Conservation (phyloP, 2,329 filamentous ascomycete species). For the Aspergillus sp. region DNA sequence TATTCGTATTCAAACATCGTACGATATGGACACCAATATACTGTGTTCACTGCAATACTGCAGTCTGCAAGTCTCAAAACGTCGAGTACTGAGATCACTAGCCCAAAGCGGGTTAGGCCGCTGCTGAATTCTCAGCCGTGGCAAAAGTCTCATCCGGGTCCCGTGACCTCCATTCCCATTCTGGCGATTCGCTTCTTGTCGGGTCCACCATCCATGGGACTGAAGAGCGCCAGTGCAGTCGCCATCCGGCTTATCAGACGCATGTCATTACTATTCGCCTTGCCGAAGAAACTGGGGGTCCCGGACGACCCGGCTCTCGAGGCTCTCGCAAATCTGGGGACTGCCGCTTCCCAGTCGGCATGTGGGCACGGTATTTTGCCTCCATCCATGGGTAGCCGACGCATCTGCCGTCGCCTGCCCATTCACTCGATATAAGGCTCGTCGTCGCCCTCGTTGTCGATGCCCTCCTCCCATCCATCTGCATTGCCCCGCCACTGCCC, state of each 20-base stretch:
- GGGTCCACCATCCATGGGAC: too few relatives aligned
- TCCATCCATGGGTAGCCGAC: constrained; percentile 17
- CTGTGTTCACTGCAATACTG: background rate
- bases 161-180: too few relatives aligned
- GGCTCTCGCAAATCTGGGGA: background rate
- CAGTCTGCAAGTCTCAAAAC: too few relatives aligned
- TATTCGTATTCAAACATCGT: background rate
- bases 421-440: constrained; percentile 6
- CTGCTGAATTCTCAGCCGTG: background rate
- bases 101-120: background rate
- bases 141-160: background rate
- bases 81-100: background rate
- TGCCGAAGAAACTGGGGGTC: background rate
- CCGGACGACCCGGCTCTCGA: background rate
- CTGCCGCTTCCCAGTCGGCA: constrained; percentile 8
- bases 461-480: background rate
- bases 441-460: background rate
- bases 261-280: background rate
- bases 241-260: background rate
- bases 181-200: too few relatives aligned
- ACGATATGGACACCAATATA: background rate
- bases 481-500: background rate
- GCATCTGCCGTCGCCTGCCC: constrained; percentile 22
- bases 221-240: too few relatives aligned
- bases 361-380: constrained; percentile 28